Evolutionary conservation across 345 rosid genomes (phyloP).

Genomic region (Reutealis trisperma): DNA sequence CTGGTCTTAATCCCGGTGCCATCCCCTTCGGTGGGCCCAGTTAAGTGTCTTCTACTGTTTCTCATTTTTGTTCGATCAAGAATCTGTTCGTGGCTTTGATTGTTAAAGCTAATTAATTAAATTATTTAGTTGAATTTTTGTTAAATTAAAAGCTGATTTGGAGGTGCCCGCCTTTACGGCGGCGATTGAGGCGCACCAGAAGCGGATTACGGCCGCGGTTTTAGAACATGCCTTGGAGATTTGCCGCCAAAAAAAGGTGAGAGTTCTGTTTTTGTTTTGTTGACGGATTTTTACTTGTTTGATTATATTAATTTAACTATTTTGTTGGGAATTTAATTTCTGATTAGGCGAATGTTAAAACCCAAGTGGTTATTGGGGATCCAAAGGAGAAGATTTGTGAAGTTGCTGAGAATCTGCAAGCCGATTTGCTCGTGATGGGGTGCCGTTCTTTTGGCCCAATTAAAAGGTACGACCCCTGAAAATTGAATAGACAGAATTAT

Average conservation of each 20-base stretch:
- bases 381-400: conserved; percentile 88
- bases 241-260: conserved; percentile 54
- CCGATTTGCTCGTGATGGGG: conserved; percentile 84
- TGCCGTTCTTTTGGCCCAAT: conserved; percentile 78
- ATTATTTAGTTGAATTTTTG: not conserved
- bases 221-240: conserved; percentile 61
- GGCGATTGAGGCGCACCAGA: conserved; percentile 87
- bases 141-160: conserved; percentile 43
- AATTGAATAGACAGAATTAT: not conserved
- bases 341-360: conserved; percentile 61
- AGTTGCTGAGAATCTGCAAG: conserved; percentile 54
- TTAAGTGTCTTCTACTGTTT: conserved; percentile 27
- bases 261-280: not conserved
- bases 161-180: conserved; percentile 89
- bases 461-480: conserved; percentile 51
- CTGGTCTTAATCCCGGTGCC: conserved; percentile 72
- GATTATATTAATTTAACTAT: not conserved
- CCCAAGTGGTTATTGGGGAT: conserved; percentile 73
- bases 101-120: conserved; percentile 8
- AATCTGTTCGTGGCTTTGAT: not conserved
- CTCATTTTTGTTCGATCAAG: not conserved
- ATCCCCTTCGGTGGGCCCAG: conserved; percentile 97
- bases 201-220: conserved; percentile 63
- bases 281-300: not conserved
- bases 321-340: not conserved